Evolutionary conservation across 129 eudicot genomes (phyloP), one percentile per base, ranked within the genome.

Genomic region (Flaveria robusta): DNA sequence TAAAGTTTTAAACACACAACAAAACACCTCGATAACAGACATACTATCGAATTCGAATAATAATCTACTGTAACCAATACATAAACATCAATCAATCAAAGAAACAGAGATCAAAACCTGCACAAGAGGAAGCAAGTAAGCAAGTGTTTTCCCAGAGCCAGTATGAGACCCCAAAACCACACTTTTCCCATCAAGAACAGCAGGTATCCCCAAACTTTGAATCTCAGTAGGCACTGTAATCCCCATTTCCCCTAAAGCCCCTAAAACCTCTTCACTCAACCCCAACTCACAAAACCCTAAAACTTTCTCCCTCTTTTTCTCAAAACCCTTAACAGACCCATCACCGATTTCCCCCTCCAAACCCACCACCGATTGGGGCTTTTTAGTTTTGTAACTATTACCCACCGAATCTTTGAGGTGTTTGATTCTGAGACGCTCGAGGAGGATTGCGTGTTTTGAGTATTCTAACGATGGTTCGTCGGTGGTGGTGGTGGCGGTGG

Each of bases 91-190:
- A 68, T 22, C 37, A 68, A 43, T 46, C 73, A 42, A 67, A 55
- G 7, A 54, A 23, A 20, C 1, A 15, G 8, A 54, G 56, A 37
- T 12, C 1, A 12, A 10, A 63, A 93, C 98, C 98, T 93, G 97
- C 84, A 84, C 92, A 85, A 90, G 82, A 60, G 97, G 98, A 82
- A 93, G 72, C 85, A 93, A 77, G 54, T 93, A 93, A 76, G 98
- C 97, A 67, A 93, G 90, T 58, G 98, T 93, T 84, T 93, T 93
- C 37, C 97, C 96, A n/a, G 98, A 90, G 49, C 98, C 98, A 81
- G 98, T 93, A 76, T 93, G 98, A 63, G 98, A 93, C 19, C 98
- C 98, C 81, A 93, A 82, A 23, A 93, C 97, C 74, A 93, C 92
- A 79, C 96, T 88, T 71, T 82, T 90, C 34, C 87, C 93, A 10